A percentile compares a stretch with the other conserved stretches of the same genome.
phyloP scores from a whole-genome alignment of 306 rosid genomes.

The Ammopiptanthus mongolicus region DNA sequence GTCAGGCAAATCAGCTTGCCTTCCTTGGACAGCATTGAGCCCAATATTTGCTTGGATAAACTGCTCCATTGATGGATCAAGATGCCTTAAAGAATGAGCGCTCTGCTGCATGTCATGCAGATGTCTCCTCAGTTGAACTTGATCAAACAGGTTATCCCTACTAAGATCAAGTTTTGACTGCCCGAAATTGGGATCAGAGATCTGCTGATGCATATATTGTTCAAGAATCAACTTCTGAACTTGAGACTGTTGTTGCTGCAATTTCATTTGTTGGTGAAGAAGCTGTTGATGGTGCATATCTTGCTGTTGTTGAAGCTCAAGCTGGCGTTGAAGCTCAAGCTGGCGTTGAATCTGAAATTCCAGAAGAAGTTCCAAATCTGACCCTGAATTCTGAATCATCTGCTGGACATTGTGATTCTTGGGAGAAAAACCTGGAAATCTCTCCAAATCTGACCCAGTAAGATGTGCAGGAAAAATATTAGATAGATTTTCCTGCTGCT shows the following conservation, averaged over 20 bases:
- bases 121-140: conserved; percentile 43
- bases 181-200: conserved; percentile 44
- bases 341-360: conserved; percentile 40
- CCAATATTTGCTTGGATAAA: conserved; percentile 52
- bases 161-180: conserved; percentile 42
- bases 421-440: conserved; percentile 40
- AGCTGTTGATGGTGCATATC: conserved; percentile 54
- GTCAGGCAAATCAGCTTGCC: conserved; percentile 52
- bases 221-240: conserved; percentile 49
- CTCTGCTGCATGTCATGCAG: conserved; percentile 47
- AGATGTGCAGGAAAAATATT: conserved; percentile 35
- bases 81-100: conserved; percentile 43
- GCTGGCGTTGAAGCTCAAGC: conserved; percentile 37
- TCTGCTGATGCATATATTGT: conserved; percentile 54
- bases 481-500: conserved; percentile 36
- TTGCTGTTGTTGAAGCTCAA: conserved; percentile 55
- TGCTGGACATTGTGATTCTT: conserved; percentile 40
- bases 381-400: conserved; percentile 41
- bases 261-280: conserved; percentile 50
- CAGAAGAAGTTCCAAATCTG: conserved; percentile 46
- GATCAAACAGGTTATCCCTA: conserved; percentile 49
- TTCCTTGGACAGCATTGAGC: conserved; percentile 45
- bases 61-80: conserved; percentile 57
- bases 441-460: conserved; percentile 39
- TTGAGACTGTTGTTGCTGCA: conserved; percentile 59